Base-by-base conservation (phyloP, 495 filamentous ascomycete genomes). In the Trichoderma asperelloides region DNA sequence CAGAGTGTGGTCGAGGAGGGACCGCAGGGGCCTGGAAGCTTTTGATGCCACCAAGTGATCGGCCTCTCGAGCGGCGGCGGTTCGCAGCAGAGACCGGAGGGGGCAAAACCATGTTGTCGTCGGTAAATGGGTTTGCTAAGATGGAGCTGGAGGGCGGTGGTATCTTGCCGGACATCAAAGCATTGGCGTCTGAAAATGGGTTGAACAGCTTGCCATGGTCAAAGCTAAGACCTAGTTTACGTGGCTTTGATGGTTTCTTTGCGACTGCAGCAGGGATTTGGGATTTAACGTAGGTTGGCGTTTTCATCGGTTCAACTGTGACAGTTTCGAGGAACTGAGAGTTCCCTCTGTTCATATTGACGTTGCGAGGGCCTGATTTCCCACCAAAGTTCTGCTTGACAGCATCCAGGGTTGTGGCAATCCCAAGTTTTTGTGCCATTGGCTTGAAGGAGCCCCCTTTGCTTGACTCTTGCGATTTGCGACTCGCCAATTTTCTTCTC, bases 301-400 rank as follows among this genome's bases (percentile, higher is more conserved):
- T 57, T 15, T 71, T 74, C n/a, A 76, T 77, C 65, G 78, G 81
- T 69, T 79, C 78, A 47, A 64, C 66, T 39, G 66, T 71, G 51
- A 66, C 70, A 13, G 77, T 70, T 18, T 80, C 77, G 30, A 82
- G 74, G 69, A 83, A 84, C 67, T 84, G 82, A 3, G 81, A 84
- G 67, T 78, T 82, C 15, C 81, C 80, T 45, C 79, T 73, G 71
- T 84, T 76, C 39, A 83, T 72, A 67, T 83, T 81, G 40, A 82
- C 79, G 28, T 77, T 82, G 0, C 78, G 80, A 9, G 74, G 73
- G 8, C 75, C 73, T 67, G 70, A 72, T 30, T 70, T 71, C 63
- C 74, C 74, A 28, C 76, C 73, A 2, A 83, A 65, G 64, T 69
- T 74, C 41, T 72, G 23, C 25, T 18, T 30, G 13, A 60, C 27